These are phyloP conservation scores for Gonium pectorale DNA, from an alignment of 139 green algal genomes.

Conservation along the genomic window DNA sequence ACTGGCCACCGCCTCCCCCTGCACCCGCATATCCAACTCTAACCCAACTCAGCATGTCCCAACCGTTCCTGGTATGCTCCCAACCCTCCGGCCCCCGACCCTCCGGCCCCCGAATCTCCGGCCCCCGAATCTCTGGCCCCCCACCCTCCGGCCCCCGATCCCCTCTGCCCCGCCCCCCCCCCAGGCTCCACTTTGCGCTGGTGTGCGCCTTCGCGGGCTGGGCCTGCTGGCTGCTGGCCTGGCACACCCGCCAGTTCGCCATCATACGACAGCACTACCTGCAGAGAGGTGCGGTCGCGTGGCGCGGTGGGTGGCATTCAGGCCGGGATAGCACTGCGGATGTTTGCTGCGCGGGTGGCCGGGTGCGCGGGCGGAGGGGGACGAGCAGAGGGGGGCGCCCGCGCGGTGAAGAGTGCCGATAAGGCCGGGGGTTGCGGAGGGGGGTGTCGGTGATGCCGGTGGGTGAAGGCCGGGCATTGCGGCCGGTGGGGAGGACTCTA, in stretches of 20 bases:
- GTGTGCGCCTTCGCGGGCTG: slow-evolving; percentile 47
- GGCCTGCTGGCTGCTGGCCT: slow-evolving; percentile 42
- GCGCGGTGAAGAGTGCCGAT: too few species aligned
- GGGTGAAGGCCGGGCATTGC: too few species aligned
- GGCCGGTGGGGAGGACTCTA: too few species aligned
- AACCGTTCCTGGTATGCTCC: neutral
- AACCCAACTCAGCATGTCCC: neutral
- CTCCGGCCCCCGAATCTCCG: neutral
- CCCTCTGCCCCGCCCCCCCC: neutral
- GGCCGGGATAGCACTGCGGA: neutral
- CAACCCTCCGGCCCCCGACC: neutral
- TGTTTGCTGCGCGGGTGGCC: too few species aligned
- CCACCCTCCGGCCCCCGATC: too few species aligned
- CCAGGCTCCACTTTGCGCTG: slow-evolving; percentile 39
- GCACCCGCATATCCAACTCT: neutral
- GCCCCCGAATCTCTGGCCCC: too few species aligned
- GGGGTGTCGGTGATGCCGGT: too few species aligned
- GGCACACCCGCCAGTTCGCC: slow-evolving; percentile 56
- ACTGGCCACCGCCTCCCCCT: neutral
- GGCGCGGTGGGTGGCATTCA: neutral
- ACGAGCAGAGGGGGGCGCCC: too few species aligned
- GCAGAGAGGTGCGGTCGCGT: slow-evolving; percentile 41
- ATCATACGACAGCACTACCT: slow-evolving; percentile 60
- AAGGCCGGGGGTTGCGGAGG: too few species aligned
- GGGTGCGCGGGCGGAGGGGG: too few species aligned